A percentile compares a stretch with the other conserved stretches of the same genome.
phyloP scores from a whole-genome alignment of 306 rosid genomes.

The Senna tora region DNA sequence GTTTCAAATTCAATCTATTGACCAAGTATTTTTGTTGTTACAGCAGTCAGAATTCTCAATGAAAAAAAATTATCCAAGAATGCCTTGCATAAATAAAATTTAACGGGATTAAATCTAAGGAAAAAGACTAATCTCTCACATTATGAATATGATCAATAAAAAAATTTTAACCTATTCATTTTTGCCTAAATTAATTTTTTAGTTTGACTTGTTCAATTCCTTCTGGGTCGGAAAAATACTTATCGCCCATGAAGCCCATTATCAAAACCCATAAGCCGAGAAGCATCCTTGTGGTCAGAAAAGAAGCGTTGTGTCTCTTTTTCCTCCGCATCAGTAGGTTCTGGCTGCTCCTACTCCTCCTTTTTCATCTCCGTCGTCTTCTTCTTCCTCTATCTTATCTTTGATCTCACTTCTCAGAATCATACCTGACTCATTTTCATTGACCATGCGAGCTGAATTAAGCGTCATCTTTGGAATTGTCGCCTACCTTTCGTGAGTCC shows the following conservation, averaged over 20 bases:
- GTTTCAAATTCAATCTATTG: too few species aligned
- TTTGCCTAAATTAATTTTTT: neutral
- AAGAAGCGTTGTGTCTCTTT: constrained; percentile 26
- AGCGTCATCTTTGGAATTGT: neutral
- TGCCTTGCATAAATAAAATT: too few species aligned
- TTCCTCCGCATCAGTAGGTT: neutral
- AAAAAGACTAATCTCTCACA: too few species aligned
- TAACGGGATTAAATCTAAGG: too few species aligned
- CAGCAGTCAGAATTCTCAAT: too few species aligned
- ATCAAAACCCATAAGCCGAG: constrained; percentile 35
- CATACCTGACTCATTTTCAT: constrained; percentile 11
- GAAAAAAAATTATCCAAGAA: too few species aligned
- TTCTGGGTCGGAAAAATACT: too few species aligned
- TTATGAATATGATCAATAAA: too few species aligned
- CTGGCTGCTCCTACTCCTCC: constrained; percentile 1
- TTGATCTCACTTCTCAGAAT: constrained; percentile 41
- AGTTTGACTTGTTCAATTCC: neutral
- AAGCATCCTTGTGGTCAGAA: constrained; percentile 31
- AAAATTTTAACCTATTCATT: too few species aligned
- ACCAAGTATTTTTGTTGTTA: too few species aligned
- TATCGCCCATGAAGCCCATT: constrained; percentile 20
- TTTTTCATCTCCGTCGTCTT: neutral
- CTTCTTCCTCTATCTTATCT: constrained; percentile 6
- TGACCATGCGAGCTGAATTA: neutral
- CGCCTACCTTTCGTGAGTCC: constrained; percentile 47